These are phyloP conservation scores for Tremella mesenterica DNA, from an alignment of 768 basidiomycete species.

Conservation along the genomic window DNA sequence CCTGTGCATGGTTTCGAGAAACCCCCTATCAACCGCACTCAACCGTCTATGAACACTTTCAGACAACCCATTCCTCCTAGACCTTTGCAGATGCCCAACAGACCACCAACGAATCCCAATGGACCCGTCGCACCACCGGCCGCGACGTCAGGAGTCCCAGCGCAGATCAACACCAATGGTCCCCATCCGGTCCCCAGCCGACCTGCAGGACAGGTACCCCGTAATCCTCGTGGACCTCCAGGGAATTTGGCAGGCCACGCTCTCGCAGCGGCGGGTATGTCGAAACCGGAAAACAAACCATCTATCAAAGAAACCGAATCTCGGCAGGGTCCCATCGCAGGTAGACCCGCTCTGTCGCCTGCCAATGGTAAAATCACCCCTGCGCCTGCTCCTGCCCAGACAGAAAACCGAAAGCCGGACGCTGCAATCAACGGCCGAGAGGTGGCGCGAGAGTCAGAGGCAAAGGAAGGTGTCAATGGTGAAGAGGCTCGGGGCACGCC, in stretches of 20 bases:
- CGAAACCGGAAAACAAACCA: not conserved
- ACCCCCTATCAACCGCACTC: not conserved
- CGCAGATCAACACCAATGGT: not conserved
- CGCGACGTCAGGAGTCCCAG: not conserved
- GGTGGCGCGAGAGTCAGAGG: not conserved
- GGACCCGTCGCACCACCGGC: slow-evolving; percentile 2
- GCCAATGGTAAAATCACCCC: slow-evolving; percentile 7
- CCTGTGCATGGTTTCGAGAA: no score
- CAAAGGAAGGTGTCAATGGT: not conserved
- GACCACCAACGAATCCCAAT: not conserved
- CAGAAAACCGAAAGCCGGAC: not conserved
- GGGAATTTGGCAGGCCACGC: not conserved
- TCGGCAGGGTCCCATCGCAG: not conserved
- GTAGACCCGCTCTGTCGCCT: not conserved
- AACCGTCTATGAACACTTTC: not conserved
- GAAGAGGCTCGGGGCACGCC: not conserved
- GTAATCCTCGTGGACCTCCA: slow-evolving; percentile 3
- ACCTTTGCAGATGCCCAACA: slow-evolving; percentile 3
- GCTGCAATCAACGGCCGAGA: not conserved
- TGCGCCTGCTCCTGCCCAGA: not conserved
- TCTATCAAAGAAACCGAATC: not conserved
- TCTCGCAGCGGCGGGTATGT: not conserved
- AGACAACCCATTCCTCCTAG: slow-evolving; percentile 1
- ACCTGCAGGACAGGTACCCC: not conserved
- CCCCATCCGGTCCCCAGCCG: not conserved